phyloP scores from a whole-genome alignment of 1,284 basidiomycete species.

The Calocybe gambosa region DNA sequence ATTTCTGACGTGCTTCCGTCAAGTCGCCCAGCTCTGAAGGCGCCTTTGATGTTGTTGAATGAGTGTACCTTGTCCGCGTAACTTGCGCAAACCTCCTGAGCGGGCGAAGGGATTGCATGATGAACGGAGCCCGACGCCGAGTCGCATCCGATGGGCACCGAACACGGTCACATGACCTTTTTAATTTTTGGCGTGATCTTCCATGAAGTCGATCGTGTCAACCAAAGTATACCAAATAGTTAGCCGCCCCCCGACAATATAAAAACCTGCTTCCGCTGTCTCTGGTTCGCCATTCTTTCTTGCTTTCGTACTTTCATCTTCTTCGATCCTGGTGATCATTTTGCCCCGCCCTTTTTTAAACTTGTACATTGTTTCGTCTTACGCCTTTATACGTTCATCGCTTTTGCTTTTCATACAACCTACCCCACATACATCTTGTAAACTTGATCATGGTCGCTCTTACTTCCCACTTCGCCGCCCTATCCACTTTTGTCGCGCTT shows the following conservation, averaged over 20 bases:
- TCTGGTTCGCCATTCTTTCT: slow-evolving; percentile 17
- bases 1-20: slow-evolving; percentile 35
- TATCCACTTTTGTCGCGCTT: slow-evolving; percentile 37
- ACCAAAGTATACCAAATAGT: slow-evolving; percentile 18
- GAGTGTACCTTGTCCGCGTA: neutral
- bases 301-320: slow-evolving; percentile 24
- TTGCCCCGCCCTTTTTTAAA: slow-evolving; percentile 21
- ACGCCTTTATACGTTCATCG: slow-evolving; percentile 4
- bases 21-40: slow-evolving; percentile 5
- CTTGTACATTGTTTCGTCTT: slow-evolving; percentile 14
- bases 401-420: slow-evolving; percentile 9
- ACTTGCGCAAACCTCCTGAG: neutral
- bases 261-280: slow-evolving; percentile 14
- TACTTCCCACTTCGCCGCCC: slow-evolving; percentile 38
- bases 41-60: slow-evolving; percentile 23
- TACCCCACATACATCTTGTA: slow-evolving; percentile 13
- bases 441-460: slow-evolving; percentile 38
- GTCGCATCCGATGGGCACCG: too few relatives aligned
- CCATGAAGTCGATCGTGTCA: slow-evolving; percentile 14
- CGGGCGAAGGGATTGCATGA: slow-evolving; percentile 6
- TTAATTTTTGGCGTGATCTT: neutral
- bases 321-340: slow-evolving; percentile 32
- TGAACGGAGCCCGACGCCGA: too few relatives aligned
- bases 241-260: slow-evolving; percentile 14
- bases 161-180: slow-evolving; percentile 14